phyloP scores from a whole-genome alignment of 2,329 filamentous ascomycete species.

The Metarhizium brunneum region DNA sequence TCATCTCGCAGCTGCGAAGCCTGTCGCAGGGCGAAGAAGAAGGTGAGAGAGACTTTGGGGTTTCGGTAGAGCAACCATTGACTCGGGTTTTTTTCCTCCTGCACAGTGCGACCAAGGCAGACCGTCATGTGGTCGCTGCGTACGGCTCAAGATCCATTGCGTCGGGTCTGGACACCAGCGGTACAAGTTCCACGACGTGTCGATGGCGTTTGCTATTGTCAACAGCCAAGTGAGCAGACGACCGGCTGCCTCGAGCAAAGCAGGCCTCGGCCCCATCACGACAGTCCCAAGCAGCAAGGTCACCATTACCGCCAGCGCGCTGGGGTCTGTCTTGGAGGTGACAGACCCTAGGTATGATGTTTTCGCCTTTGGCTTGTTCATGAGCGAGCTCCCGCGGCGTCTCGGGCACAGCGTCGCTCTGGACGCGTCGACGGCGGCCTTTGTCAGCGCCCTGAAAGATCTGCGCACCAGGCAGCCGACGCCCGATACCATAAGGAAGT shows the following conservation, averaged over 20 bases:
- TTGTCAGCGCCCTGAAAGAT: slow-evolving; percentile 16
- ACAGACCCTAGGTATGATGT: slow-evolving; percentile 37
- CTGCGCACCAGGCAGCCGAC: slow-evolving; percentile 14
- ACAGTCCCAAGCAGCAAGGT: neutral
- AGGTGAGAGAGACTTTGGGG: neutral
- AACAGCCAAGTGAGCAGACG: neutral
- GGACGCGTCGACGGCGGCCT: slow-evolving; percentile 26
- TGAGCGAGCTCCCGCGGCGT: slow-evolving; percentile 33
- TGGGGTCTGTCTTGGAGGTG: slow-evolving; percentile 23
- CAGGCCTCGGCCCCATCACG: neutral
- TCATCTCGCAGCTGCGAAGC: slow-evolving; percentile 1
- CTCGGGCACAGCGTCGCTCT: slow-evolving; percentile 36
- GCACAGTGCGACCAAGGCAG: neutral
- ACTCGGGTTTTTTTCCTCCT: neutral
- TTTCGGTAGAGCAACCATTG: too few relatives aligned
- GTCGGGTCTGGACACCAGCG: neutral
- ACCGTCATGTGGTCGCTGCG: slow-evolving; percentile 1
- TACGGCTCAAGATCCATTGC: neutral
- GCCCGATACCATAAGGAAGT: slow-evolving; percentile 15
- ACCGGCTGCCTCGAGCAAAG: neutral
- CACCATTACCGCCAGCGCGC: slow-evolving; percentile 3
- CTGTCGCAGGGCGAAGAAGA: slow-evolving; percentile 1
- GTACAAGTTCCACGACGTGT: slow-evolving; percentile 1
- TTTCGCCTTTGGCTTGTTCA: slow-evolving; percentile 34
- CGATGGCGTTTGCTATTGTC: neutral